These are phyloP conservation scores for Bolboschoenus planiculmis DNA, from an alignment of 176 grass and related monocot genomes.

Conservation along the genomic window DNA sequence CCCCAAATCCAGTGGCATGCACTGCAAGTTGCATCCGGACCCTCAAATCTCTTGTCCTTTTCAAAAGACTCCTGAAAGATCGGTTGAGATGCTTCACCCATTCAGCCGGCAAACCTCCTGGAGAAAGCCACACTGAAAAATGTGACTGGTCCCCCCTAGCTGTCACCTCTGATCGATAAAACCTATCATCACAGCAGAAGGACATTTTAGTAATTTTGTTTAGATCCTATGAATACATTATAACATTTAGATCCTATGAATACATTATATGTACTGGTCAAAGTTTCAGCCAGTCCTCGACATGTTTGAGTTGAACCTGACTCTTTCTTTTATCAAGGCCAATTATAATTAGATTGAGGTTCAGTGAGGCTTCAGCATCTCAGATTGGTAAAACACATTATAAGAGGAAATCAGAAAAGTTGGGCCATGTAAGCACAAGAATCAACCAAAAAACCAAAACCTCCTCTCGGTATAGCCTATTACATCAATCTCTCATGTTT, in stretches of 20 bases:
- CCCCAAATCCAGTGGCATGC: conserved; percentile 62
- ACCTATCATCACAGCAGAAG: conserved; percentile 17
- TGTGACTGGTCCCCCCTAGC: conserved; percentile 89
- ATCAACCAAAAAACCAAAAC: neutral
- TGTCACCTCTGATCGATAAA: conserved; percentile 74
- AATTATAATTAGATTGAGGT: neutral
- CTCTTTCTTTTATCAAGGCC: neutral
- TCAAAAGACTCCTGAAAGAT: conserved; percentile 81
- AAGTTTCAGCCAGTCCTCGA: neutral
- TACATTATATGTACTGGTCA: neutral
- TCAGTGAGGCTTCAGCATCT: neutral
- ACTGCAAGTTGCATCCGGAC: conserved; percentile 73
- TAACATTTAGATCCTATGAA: neutral
- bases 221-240: neutral
- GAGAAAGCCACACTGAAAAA: conserved; percentile 88
- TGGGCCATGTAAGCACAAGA: neutral
- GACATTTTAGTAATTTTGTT: neutral
- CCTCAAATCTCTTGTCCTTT: conserved; percentile 70
- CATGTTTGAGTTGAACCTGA: neutral
- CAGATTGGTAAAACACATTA: neutral
- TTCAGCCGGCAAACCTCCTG: conserved; percentile 83
- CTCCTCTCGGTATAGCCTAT: neutral
- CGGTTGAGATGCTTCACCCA: conserved; percentile 86
- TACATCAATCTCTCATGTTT: neutral
- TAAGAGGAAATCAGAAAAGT: neutral